These are phyloP conservation scores for Microdochium paspali DNA, from an alignment of 2,329 filamentous ascomycete genomes.

Conservation along the genomic window DNA sequence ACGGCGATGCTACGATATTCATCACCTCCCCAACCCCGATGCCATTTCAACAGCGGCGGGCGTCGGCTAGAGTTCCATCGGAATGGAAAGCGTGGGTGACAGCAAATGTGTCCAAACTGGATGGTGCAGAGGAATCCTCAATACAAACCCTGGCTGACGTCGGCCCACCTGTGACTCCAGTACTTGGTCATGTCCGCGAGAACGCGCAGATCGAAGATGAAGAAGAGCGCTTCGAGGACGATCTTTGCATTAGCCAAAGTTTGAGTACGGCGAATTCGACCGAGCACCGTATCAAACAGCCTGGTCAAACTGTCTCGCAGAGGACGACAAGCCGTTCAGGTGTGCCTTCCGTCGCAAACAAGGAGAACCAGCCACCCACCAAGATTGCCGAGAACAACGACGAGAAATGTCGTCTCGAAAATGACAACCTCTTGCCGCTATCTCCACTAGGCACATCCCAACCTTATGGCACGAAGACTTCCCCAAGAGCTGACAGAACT, in stretches of 20 bases:
- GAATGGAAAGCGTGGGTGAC: conserved; percentile 32
- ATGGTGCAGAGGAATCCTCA: conserved; percentile 9
- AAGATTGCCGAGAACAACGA: not conserved
- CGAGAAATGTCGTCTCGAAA: not conserved
- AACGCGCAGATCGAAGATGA: conserved; percentile 22
- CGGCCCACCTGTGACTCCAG: conserved; percentile 12
- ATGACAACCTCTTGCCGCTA: not conserved
- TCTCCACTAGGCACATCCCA: not conserved
- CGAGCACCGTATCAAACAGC: too few species aligned
- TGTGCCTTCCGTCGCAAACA: not conserved
- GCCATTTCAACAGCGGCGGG: conserved; percentile 5
- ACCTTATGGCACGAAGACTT: conserved; percentile 4
- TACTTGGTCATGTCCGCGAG: conserved; percentile 24
- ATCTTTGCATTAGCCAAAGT: conserved; percentile 1
- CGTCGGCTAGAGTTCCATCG: not conserved
- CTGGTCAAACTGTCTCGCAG: too few species aligned
- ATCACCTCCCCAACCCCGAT: conserved; percentile 16
- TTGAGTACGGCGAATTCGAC: too few species aligned
- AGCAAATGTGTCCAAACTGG: conserved; percentile 23
- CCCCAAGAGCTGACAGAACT: not conserved
- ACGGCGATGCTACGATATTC: conserved; percentile 6
- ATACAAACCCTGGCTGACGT: conserved; percentile 10
- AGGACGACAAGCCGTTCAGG: not conserved
- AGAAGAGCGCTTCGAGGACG: conserved; percentile 4
- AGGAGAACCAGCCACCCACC: not conserved